Evolutionary conservation across 2,329 filamentous ascomycete species (phyloP).

Genomic region (Fusarium sp.): DNA sequence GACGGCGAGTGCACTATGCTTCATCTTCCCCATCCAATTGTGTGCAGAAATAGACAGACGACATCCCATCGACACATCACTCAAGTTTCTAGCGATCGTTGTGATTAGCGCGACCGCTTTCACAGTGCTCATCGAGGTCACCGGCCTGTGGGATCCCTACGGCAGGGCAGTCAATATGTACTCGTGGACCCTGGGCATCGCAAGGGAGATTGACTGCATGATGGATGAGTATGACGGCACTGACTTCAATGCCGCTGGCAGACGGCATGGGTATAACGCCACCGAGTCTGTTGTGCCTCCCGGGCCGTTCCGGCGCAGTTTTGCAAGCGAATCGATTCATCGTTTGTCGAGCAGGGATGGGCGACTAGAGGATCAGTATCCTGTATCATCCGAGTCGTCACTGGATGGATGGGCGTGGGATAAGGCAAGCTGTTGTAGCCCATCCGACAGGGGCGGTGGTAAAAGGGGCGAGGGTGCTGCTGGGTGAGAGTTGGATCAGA

Average conservation of each 20-base stretch:
- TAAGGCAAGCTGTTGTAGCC: too few species aligned
- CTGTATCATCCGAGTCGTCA: too few species aligned
- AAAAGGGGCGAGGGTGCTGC: not conserved
- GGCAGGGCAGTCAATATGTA: slow-evolving; percentile 40
- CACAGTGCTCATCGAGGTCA: slow-evolving; percentile 43
- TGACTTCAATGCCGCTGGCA: slow-evolving; percentile 46
- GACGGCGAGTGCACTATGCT: slow-evolving; percentile 20
- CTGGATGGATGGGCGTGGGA: too few species aligned
- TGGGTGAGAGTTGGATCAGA: not conserved
- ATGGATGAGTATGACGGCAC: slow-evolving; percentile 26
- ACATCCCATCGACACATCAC: not conserved
- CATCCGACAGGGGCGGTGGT: not conserved
- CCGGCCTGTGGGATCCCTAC: slow-evolving; percentile 48
- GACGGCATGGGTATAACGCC: not conserved
- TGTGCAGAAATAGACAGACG: slow-evolving; percentile 37
- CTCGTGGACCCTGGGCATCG: slow-evolving; percentile 49
- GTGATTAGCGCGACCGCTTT: slow-evolving; percentile 28
- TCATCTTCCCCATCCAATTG: slow-evolving; percentile 33
- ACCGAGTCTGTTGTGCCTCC: not conserved
- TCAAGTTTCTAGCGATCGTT: slow-evolving; percentile 20
- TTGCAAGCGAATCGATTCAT: too few species aligned
- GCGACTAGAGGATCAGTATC: too few species aligned
- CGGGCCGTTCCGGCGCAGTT: too few species aligned
- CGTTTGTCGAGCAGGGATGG: too few species aligned
- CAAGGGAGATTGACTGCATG: slow-evolving; percentile 49